Conservation (phyloP, 345 rosid species). For the Alliaria petiolata region DNA sequence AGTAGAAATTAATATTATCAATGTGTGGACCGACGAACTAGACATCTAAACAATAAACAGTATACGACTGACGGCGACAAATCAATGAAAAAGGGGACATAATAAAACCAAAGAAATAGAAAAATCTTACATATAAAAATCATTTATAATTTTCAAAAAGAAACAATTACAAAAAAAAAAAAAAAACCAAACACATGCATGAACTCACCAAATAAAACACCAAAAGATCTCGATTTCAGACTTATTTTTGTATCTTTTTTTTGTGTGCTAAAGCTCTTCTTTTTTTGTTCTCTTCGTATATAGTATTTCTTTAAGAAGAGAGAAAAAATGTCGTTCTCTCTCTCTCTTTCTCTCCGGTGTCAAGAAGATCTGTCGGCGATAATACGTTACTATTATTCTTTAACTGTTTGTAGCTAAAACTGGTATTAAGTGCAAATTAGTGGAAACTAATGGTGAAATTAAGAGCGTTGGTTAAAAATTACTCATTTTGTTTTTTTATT, state of each 20-base stretch:
- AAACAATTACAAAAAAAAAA: not conserved
- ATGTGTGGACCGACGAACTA: not conserved
- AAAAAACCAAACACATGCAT: conserved; percentile 14
- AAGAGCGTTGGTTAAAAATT: not conserved
- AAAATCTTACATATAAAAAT: not conserved
- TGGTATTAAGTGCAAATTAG: conserved; percentile 12
- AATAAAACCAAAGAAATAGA: conserved; percentile 12
- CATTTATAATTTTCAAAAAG: not conserved
- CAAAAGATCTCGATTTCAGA: conserved; percentile 2
- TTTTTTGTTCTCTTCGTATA: not conserved
- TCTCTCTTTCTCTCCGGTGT: not conserved
- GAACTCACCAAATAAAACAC: conserved; percentile 6
- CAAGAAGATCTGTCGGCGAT: conserved; percentile 24
- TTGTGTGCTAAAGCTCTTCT: not conserved
- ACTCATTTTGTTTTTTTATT: not conserved
- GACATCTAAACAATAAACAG: not conserved
- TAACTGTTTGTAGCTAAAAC: not conserved
- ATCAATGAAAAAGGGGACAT: conserved; percentile 11
- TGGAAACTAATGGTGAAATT: conserved; percentile 8
- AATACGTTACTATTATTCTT: conserved; percentile 17
- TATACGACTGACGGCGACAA: not conserved
- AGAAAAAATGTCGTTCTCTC: not conserved
- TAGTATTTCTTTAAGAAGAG: not conserved
- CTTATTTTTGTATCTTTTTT: conserved; percentile 5
- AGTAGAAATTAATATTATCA: not conserved